Percentiles rank a stretch among this genome's conserved stretches.
Evolutionary conservation across 2,329 filamentous ascomycete species (phyloP).

Genomic region (Talaromyces funiculosus): DNA sequence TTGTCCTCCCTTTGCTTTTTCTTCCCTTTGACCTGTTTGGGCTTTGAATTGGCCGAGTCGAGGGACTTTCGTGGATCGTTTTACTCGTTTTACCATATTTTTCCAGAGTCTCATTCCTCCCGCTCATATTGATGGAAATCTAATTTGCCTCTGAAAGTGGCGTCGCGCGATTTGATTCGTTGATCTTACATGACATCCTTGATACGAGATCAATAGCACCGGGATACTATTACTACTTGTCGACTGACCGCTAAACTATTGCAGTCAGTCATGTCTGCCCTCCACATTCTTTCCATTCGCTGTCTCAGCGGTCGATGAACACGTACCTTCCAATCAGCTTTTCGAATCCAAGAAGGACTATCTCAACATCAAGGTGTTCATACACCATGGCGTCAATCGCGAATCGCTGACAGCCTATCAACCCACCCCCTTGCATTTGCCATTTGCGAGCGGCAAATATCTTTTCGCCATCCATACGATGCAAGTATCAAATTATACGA

Average conservation of each 20-base stretch:
- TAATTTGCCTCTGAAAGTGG: background rate
- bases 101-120: background rate
- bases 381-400: background rate
- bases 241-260: background rate
- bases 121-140: background rate
- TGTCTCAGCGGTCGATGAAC: background rate
- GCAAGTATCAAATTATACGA: background rate
- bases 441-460: background rate
- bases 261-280: background rate
- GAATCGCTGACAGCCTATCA: slow-evolving; percentile 1
- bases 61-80: background rate
- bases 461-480: background rate
- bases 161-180: background rate
- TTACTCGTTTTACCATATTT: background rate
- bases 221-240: background rate
- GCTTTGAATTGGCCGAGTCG: background rate
- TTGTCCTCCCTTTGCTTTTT: background rate
- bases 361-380: background rate
- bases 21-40: no score
- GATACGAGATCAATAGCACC: background rate
- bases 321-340: background rate
- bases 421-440: background rate
- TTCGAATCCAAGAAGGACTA: background rate
- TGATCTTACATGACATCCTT: background rate
- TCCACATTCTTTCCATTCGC: background rate